A percentile compares a stretch with the other conserved stretches of the same genome.
Evolutionary conservation across 495 filamentous ascomycete species (phyloP).

Genomic region (Talaromyces stipitatus): DNA sequence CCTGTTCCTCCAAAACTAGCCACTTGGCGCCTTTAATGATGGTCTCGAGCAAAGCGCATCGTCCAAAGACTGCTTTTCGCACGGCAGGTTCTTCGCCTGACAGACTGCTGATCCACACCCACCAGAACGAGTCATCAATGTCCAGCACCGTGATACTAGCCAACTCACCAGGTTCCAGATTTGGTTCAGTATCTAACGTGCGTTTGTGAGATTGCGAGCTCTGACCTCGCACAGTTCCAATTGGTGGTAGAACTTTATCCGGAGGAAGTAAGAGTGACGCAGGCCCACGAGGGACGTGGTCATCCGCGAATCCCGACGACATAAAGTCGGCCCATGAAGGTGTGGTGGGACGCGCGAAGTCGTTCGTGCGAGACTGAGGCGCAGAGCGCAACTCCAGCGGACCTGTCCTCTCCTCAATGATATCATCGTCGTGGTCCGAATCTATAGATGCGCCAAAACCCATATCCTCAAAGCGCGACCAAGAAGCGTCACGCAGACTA

Average conservation of each 20-base stretch:
- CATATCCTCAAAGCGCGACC: constrained; percentile 94
- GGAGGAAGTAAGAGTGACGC: constrained; percentile 71
- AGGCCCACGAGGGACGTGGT: constrained; percentile 43
- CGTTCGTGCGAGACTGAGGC: constrained; percentile 52
- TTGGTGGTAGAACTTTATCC: constrained; percentile 84
- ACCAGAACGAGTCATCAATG: constrained; percentile 97
- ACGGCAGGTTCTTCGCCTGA: constrained; percentile 77
- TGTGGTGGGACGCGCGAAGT: constrained; percentile 79
- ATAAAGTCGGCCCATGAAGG: constrained; percentile 98
- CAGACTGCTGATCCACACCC: constrained; percentile 98
- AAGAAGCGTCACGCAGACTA: constrained; percentile 73
- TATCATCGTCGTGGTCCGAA: constrained; percentile 52
- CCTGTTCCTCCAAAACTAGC: constrained; percentile 93
- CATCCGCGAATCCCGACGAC: constrained; percentile 82
- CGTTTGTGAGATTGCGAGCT: constrained; percentile 86
- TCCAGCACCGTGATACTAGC: constrained; percentile 82
- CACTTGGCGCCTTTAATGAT: constrained; percentile 72
- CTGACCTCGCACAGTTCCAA: constrained; percentile 59
- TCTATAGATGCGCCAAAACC: constrained; percentile 78
- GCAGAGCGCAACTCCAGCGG: constrained; percentile 46
- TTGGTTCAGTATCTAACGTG: constrained; percentile 50
- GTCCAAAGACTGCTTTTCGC: constrained; percentile 87
- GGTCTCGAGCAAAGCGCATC: constrained; percentile 89
- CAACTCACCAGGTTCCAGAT: constrained; percentile 85
- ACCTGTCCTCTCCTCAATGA: constrained; percentile 13